phyloP scores from a whole-genome alignment of 768 basidiomycete genomes.

The Candolleomyces eurysporus region DNA sequence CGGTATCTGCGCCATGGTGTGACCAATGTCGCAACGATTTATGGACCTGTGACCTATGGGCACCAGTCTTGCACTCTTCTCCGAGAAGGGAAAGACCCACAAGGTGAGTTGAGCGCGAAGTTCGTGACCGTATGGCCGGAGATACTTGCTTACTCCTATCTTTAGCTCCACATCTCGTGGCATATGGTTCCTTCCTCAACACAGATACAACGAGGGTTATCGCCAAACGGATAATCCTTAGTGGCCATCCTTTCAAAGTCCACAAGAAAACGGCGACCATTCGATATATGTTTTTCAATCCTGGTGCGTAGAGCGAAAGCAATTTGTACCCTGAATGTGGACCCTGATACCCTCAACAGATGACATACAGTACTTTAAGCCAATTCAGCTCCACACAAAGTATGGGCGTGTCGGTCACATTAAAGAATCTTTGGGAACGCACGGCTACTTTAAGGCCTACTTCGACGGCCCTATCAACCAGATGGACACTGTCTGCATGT shows the following conservation, averaged over 20 bases:
- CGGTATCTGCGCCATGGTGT: constrained; percentile 82
- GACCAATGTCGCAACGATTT: constrained; percentile 82
- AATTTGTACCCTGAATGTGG: not conserved
- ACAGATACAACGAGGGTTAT: constrained; percentile 90
- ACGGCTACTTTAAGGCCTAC: constrained; percentile 96
- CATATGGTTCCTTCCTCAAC: constrained; percentile 82
- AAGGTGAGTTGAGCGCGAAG: constrained; percentile 46
- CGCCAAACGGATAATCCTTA: constrained; percentile 91
- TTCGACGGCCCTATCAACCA: constrained; percentile 92
- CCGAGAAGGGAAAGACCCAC: constrained; percentile 60
- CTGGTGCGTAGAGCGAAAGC: constrained; percentile 42
- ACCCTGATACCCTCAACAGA: constrained; percentile 36
- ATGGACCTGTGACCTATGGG: constrained; percentile 87
- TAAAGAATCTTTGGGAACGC: constrained; percentile 89
- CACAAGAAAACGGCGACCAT: constrained; percentile 97
- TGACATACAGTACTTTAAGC: constrained; percentile 90
- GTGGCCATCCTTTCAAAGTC: constrained; percentile 95
- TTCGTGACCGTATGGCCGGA: not conserved
- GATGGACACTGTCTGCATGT: constrained; percentile 97
- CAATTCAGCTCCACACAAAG: constrained; percentile 91
- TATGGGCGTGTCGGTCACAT: constrained; percentile 88
- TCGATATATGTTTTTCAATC: constrained; percentile 98
- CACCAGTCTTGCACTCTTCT: constrained; percentile 78
- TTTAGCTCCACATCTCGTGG: constrained; percentile 79
- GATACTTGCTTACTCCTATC: not conserved